phyloP scores from a whole-genome alignment of 2,329 filamentous ascomycete species.

The Xylariaceae sp. region DNA sequence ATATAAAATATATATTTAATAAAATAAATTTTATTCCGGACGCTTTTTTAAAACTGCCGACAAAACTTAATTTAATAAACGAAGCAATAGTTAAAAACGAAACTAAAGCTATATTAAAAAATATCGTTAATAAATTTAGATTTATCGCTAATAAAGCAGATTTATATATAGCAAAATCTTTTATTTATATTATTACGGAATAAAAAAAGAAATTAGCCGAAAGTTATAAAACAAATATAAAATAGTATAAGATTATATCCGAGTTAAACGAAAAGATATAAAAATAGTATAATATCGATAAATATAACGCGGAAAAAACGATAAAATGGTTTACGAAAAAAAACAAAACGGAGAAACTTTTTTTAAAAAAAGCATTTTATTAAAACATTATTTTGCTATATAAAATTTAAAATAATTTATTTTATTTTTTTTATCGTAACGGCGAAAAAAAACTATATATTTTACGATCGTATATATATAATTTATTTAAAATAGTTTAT shows the following conservation, averaged over 20 bases:
- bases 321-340: too few species aligned
- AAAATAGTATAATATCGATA: too few species aligned
- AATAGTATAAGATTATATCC: too few species aligned
- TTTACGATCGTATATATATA: background rate
- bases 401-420: background rate
- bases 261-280: too few species aligned
- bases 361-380: background rate
- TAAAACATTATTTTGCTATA: background rate
- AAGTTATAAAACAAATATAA: background rate
- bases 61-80: background rate
- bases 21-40: slow-evolving; percentile 1
- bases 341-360: background rate
- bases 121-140: background rate
- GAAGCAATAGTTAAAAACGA: background rate
- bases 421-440: background rate
- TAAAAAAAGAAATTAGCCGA: background rate
- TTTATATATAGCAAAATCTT: background rate
- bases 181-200: background rate
- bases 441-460: background rate
- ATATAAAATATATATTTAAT: slow-evolving; percentile 1
- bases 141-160: background rate
- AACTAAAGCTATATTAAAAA: background rate
- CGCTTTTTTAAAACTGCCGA: background rate
- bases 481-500: background rate
- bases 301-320: too few species aligned